Base-by-base conservation (phyloP, 192 early-diverging fungal genomes). In the Glomus cerebriforme region DNA sequence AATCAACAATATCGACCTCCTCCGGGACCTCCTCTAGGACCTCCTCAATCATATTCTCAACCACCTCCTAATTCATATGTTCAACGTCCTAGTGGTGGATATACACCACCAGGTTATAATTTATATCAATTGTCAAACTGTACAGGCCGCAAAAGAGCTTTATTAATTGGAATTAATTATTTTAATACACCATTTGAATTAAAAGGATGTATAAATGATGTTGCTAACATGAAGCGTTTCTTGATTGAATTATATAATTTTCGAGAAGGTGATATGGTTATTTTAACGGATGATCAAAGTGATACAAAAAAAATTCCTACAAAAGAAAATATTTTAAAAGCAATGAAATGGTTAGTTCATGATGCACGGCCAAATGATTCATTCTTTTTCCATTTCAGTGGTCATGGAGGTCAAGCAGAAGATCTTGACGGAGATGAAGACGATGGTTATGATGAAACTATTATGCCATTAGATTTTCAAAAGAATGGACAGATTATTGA, bases 101-200 rank as follows among this genome's bases (percentile, higher is more conserved):
- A 79, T 37, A 73, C 77, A 12, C 78, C 81, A 22, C 79, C 63
- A 2, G 79, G 79, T 24, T 82, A 75, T 75, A 58, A 58, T 3
- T 75, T 81, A 71, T n/a, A 64, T 26, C 79, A 87, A 62, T 77
- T 90, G 0, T 88, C 87, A 17, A 88, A 86, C 45, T 90, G 89
- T 82, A 79, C 79, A 31, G 93, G 93, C 24, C 87, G 91, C 62
- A 93, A 94, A 83, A 88, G 91, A 24, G 96, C 95, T 10, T 84
- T 98, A 27, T 87, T 98, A 54, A 92, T 98, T 76, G 97, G 97
- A 27, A 95, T 97, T 84, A 98, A 98, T 82, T 98, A 98, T 84
- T 85, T 87, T 64, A 86, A 88, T 31, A 85, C 88, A 63, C 82
- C 83, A 73, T 85, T 86, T 70, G 83, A 89, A 79, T 89, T 95